These are phyloP conservation scores for Microascus cirrosus DNA, from an alignment of 2,329 filamentous ascomycete species.

Conservation along the genomic window DNA sequence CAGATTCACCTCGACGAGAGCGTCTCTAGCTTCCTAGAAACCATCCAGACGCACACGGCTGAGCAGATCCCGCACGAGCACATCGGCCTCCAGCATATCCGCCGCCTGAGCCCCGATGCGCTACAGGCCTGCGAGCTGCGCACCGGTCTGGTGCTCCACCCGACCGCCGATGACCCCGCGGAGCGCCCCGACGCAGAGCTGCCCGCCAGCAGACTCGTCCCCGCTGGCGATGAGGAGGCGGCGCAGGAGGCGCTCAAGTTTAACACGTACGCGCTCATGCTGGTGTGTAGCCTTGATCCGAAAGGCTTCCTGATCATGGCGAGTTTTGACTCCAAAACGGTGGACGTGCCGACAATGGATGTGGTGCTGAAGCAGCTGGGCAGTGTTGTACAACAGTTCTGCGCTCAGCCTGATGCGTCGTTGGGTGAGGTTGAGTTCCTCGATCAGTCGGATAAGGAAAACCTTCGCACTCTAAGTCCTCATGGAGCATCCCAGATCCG, in stretches of 20 bases:
- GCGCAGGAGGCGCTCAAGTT: constrained; percentile 49
- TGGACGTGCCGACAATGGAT: constrained; percentile 39
- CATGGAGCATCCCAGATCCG: constrained; percentile 11
- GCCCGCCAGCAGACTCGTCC: constrained; percentile 40
- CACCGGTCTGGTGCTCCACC: constrained; percentile 43
- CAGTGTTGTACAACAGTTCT: constrained; percentile 36
- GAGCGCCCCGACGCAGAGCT: constrained; percentile 11
- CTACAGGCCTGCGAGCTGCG: constrained; percentile 44
- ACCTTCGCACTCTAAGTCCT: constrained; percentile 18
- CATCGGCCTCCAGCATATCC: constrained; percentile 48
- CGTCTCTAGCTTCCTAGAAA: constrained; percentile 39
- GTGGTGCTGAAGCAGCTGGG: constrained; percentile 40
- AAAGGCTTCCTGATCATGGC: constrained; percentile 48
- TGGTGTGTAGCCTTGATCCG: constrained; percentile 50
- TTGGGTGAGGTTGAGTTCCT: constrained; percentile 23
- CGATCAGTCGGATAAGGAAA: constrained; percentile 18
- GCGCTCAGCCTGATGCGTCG: constrained; percentile 19
- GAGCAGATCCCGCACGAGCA: constrained; percentile 55
- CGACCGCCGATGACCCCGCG: constrained; percentile 14
- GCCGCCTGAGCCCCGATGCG: constrained; percentile 41
- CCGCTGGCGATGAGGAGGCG: constrained; percentile 42
- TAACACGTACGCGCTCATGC: constrained; percentile 51
- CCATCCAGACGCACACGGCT: constrained; percentile 44
- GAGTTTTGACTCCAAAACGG: constrained; percentile 52
- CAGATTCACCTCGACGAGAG: constrained; percentile 26